Evolutionary conservation across 495 filamentous ascomycete species (phyloP).

Genomic region (Trichoderma reesei): DNA sequence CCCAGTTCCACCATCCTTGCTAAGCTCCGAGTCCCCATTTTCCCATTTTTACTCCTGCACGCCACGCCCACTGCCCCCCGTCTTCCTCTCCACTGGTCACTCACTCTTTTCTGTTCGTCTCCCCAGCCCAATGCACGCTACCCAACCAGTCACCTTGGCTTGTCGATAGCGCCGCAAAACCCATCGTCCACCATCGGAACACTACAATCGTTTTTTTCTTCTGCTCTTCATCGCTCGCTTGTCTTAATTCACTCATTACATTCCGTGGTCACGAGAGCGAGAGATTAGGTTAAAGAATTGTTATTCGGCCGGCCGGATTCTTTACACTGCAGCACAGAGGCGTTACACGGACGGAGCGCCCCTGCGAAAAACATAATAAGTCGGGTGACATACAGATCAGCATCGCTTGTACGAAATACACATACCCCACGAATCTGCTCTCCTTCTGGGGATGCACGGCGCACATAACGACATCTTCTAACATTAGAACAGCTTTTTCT

Average conservation of each 20-base stretch:
- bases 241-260: slow-evolving; percentile 1
- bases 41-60: slow-evolving; percentile 4
- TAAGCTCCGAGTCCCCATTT: slow-evolving; percentile 7
- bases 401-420: not conserved
- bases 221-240: not conserved
- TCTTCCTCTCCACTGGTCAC: slow-evolving; percentile 6
- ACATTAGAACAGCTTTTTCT: no score
- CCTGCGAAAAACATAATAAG: not conserved
- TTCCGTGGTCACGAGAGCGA: not conserved
- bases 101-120: slow-evolving; percentile 1
- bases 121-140: slow-evolving; percentile 8
- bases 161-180: slow-evolving; percentile 7
- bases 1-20: slow-evolving; percentile 4
- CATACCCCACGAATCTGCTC: slow-evolving; percentile 4
- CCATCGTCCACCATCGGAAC: not conserved
- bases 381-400: slow-evolving; percentile 9
- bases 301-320: slow-evolving; percentile 7
- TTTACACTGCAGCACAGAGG: not conserved
- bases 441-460: not conserved
- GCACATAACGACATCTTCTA: not conserved
- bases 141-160: slow-evolving; percentile 1
- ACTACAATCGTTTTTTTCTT: not conserved
- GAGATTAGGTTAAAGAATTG: not conserved
- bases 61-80: not conserved
- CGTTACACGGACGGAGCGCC: not conserved